Conservation (phyloP, 164 flowering plant species). For the Annona squamosa region DNA sequence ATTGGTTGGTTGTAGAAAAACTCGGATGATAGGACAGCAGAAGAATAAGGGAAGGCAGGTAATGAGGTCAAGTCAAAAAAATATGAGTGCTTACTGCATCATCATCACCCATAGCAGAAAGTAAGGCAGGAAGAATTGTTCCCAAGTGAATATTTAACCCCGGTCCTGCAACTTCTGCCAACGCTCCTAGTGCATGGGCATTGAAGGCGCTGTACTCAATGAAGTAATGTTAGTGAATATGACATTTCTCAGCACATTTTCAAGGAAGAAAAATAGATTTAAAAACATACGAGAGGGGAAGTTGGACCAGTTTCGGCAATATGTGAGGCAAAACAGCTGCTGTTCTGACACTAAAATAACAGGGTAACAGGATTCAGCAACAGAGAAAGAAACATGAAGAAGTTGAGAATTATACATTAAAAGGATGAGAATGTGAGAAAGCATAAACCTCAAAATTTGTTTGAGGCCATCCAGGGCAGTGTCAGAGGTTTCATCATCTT, state of each 20-base stretch:
- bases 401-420: neutral
- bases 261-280: conserved; percentile 1
- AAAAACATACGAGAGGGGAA: conserved; percentile 79
- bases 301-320: conserved; percentile 90
- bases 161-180: conserved; percentile 98
- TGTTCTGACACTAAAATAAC: conserved; percentile 73
- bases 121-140: conserved; percentile 79
- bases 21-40: too few relatives aligned
- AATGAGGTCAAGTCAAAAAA: too few relatives aligned
- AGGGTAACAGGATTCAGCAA: conserved; percentile 1
- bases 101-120: conserved; percentile 73
- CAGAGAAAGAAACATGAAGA: neutral
- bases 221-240: conserved; percentile 10
- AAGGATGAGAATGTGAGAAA: neutral
- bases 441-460: conserved; percentile 78
- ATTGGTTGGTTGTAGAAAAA: too few relatives aligned
- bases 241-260: neutral
- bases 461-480: conserved; percentile 98
- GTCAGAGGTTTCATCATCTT: conserved; percentile 80
- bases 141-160: conserved; percentile 78
- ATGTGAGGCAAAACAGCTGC: conserved; percentile 96
- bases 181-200: conserved; percentile 95
- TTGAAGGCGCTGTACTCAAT: conserved; percentile 68
- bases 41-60: too few relatives aligned
- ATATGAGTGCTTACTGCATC: conserved; percentile 42